phyloP scores from a whole-genome alignment of 2,329 filamentous ascomycete genomes.

The Fusarium paranaense region DNA sequence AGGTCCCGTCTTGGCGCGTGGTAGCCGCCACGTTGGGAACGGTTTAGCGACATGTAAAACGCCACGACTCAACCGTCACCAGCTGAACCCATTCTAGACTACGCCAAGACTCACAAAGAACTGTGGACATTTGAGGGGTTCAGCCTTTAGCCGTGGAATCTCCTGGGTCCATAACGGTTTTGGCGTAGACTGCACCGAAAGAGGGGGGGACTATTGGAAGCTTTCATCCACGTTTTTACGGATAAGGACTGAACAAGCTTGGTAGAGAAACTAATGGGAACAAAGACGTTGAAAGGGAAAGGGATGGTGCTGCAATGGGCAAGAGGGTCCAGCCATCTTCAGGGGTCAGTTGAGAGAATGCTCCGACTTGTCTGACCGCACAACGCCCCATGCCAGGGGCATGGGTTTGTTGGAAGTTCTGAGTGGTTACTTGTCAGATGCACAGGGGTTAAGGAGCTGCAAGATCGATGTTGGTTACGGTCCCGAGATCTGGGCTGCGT shows the following conservation, averaged over 20 bases:
- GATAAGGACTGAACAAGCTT: neutral
- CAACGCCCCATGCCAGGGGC: neutral
- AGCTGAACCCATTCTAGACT: slow-evolving; percentile 23
- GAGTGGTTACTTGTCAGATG: neutral
- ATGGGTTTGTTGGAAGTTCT: neutral
- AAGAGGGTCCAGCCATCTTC: neutral
- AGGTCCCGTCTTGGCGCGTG: slow-evolving; percentile 1
- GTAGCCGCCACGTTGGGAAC: slow-evolving; percentile 7
- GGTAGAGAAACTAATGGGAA: neutral
- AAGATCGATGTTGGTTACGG: neutral
- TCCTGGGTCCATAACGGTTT: neutral
- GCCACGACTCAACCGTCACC: slow-evolving; percentile 26
- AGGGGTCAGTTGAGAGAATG: neutral
- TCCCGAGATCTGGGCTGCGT: neutral
- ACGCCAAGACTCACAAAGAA: neutral
- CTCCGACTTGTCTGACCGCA: neutral
- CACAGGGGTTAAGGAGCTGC: neutral
- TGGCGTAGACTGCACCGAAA: neutral
- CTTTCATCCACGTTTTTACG: slow-evolving; percentile 11
- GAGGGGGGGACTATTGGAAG: slow-evolving; percentile 14
- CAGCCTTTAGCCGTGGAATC: neutral
- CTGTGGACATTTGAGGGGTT: neutral
- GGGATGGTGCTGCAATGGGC: rapidly evolving
- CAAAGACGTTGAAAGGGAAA: neutral
- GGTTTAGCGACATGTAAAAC: slow-evolving; percentile 21